Base-by-base conservation (phyloP, 75 land plant genomes). In the Cunninghamia lanceolata region DNA sequence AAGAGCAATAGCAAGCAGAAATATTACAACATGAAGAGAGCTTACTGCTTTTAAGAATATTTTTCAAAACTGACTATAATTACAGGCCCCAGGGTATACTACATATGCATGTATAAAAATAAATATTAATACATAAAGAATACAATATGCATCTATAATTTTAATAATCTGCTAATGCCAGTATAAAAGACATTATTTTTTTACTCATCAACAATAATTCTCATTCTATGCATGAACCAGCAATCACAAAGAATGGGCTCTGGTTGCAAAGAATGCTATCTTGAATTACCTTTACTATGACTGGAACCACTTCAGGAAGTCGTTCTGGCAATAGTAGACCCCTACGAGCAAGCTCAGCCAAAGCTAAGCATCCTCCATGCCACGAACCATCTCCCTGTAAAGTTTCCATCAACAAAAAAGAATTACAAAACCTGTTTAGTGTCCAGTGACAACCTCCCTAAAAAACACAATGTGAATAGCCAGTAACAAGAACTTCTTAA, bases 321-420 rank as follows among this genome's bases (percentile, higher is more conserved):
- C 94, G 92, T 87, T 84, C 79, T 85, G 99, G 99, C 82, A 98
- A 90, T 36, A 98, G 90, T 88, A 98, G 92, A 82, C 99, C 99
- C 87, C 99, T 93, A n/a, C 99, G 99, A 42, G 99, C 95, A 86
- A 98, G 89, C 92, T 98, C 99, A 84, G 99, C 99, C 83, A 98
- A 90, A 76, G 99, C 99, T 77, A 98, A 91, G 90, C 99, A 98
- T 63, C 99, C 99, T 84, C 99, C 99, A 94, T 98, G 99, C 99
- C 99, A 98, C 70, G 99, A 96, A 63, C 99, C 97, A 93, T 98
- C 99, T 68, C 99, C 99, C 99, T 98, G 83, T 32, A 34, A 82
- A 43, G 30, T 28, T 32, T 7, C 4, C 54, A 83, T 83, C 11
- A 83, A 83, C 59, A 17, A 36, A 35, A 52, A 46, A 7, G 11